Percentiles rank a stretch among this genome's conserved stretches.
Conservation (phyloP, 352 stramenopile genomes). For the Globisporangium parvum region DNA sequence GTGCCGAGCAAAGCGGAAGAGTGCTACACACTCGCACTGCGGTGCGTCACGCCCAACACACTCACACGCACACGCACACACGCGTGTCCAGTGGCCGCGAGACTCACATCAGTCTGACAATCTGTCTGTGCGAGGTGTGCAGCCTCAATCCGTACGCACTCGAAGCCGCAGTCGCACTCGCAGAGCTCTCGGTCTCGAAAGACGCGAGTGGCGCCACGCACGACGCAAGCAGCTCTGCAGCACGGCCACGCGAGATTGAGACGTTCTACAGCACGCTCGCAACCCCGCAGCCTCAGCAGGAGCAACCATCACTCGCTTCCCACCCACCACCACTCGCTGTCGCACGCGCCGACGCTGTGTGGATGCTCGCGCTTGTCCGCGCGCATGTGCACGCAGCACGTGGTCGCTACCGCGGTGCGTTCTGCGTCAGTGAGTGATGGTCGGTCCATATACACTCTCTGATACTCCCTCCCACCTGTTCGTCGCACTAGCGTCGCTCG, state of each 20-base stretch:
- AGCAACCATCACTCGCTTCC: background rate
- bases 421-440: background rate
- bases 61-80: background rate
- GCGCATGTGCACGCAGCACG: conserved; percentile 46
- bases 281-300: too few species aligned
- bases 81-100: background rate
- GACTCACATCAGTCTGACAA: background rate
- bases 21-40: conserved; percentile 41
- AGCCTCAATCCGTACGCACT: conserved; percentile 70
- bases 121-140: background rate
- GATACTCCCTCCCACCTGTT: too few species aligned
- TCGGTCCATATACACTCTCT: background rate
- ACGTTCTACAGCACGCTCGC: conserved; percentile 32
- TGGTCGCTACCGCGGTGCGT: conserved; percentile 32
- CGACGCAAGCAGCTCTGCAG: background rate
- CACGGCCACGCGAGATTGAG: conserved; percentile 39
- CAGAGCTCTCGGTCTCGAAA: conserved; percentile 43
- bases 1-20: conserved; percentile 61
- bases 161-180: conserved; percentile 67
- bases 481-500: conserved; percentile 32
- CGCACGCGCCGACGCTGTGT: conserved; percentile 26
- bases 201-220: conserved; percentile 19
- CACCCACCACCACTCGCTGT: conserved; percentile 2
- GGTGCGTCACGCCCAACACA: too few species aligned
- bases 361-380: conserved; percentile 51